phyloP scores from a whole-genome alignment of 2,329 filamentous ascomycete genomes.

The Penicillium sp. region DNA sequence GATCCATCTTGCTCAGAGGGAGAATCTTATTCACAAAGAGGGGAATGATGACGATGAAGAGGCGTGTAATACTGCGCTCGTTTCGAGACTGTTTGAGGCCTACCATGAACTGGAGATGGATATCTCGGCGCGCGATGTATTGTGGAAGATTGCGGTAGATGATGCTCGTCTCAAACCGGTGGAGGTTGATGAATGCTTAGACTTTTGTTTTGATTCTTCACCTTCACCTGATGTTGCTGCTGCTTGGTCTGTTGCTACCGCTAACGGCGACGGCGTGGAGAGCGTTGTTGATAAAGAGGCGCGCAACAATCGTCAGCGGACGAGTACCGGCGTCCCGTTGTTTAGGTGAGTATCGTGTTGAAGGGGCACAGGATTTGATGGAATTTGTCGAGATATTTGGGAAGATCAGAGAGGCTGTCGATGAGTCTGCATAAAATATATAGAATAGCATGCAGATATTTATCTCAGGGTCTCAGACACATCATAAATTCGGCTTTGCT shows the following conservation, averaged over 20 bases:
- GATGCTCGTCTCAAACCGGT: slow-evolving; percentile 17
- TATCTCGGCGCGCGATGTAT: slow-evolving; percentile 22
- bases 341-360: slow-evolving; percentile 12
- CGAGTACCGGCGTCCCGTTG: slow-evolving; percentile 17
- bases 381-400: slow-evolving; percentile 9
- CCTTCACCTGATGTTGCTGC: slow-evolving; percentile 27
- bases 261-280: background rate
- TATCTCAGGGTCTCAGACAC: too few relatives aligned
- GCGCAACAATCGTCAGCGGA: background rate
- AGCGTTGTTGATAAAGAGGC: slow-evolving; percentile 37
- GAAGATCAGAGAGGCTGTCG: background rate
- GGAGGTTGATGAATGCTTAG: slow-evolving; percentile 10
- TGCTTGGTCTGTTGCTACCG: background rate
- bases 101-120: slow-evolving; percentile 31
- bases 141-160: slow-evolving; percentile 20
- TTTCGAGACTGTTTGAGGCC: slow-evolving; percentile 10
- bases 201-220: slow-evolving; percentile 11
- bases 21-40: slow-evolving; percentile 16
- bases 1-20: slow-evolving; percentile 21
- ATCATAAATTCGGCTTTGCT: too few relatives aligned
- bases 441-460: too few relatives aligned
- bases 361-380: slow-evolving; percentile 10
- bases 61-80: background rate
- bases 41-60: slow-evolving; percentile 20
- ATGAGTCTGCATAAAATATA: background rate